phyloP scores from a whole-genome alignment of 2,329 filamentous ascomycete species.

The Fusarium austroafricanum region DNA sequence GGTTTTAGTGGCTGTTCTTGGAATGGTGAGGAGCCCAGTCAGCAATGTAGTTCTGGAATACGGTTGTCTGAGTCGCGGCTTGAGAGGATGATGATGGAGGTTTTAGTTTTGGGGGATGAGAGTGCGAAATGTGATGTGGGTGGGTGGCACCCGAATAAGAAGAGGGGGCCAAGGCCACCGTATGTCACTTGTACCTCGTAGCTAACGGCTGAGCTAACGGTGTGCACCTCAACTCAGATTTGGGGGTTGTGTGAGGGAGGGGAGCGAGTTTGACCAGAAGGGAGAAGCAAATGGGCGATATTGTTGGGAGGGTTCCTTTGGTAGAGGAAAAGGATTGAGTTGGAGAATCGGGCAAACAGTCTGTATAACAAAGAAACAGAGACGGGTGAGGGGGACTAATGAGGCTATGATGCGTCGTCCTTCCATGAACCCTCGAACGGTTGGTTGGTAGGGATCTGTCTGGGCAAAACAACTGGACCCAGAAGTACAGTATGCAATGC shows the following conservation, averaged over 20 bases:
- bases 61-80: conserved; percentile 36
- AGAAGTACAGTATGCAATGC: conserved; percentile 15
- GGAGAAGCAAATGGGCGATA: conserved; percentile 3
- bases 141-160: conserved; percentile 29
- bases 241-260: conserved; percentile 5
- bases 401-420: conserved; percentile 35
- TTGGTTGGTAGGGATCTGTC: conserved; percentile 30
- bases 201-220: conserved; percentile 20
- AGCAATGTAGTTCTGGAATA: conserved; percentile 40
- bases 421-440: conserved; percentile 21
- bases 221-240: neutral
- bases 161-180: conserved; percentile 13
- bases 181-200: conserved; percentile 28
- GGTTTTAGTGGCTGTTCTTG: conserved; percentile 45
- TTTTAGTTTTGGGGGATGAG: conserved; percentile 26
- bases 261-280: conserved; percentile 2
- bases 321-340: neutral
- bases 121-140: conserved; percentile 29
- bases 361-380: conserved; percentile 27
- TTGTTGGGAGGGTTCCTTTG: neutral
- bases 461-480: conserved; percentile 19
- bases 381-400: neutral
- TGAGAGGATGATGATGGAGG: conserved; percentile 35
- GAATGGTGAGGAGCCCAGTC: conserved; percentile 46
- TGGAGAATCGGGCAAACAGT: conserved; percentile 2